These are phyloP conservation scores for Paramecium tetraurelia DNA, from an alignment of 73 alveolate species.

Conservation along the genomic window DNA sequence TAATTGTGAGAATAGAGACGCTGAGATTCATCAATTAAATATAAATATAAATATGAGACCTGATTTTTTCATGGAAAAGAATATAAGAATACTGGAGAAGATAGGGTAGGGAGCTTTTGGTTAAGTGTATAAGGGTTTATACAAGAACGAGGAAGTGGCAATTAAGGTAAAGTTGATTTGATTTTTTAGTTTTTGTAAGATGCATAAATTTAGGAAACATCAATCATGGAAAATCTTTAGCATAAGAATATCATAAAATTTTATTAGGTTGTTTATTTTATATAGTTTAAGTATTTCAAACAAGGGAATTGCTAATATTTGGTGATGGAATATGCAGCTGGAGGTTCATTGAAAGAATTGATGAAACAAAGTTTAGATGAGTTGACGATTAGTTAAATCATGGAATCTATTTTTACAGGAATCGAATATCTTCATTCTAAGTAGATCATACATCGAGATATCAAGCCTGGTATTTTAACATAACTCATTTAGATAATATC, in stretches of 20 bases:
- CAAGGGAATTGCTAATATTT: not conserved
- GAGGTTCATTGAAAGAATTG: not conserved
- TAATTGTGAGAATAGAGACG: not conserved
- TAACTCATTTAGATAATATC: slow-evolving; percentile 45
- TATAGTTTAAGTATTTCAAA: not conserved
- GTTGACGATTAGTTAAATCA: not conserved
- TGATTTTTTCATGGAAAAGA: not conserved
- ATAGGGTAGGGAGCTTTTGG: slow-evolving; percentile 44
- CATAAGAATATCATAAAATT: slow-evolving; percentile 59
- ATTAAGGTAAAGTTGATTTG: not conserved
- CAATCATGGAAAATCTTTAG: slow-evolving; percentile 26
- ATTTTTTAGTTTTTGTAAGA: not conserved
- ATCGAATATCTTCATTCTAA: slow-evolving; percentile 61
- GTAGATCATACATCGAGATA: slow-evolving; percentile 70
- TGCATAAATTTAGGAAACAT: slow-evolving; percentile 23
- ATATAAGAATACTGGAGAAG: not conserved
- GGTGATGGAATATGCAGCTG: slow-evolving; percentile 44
- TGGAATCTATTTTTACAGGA: slow-evolving; percentile 33
- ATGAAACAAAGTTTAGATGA: not conserved
- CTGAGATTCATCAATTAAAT: not conserved
- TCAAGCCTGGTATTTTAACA: slow-evolving; percentile 60
- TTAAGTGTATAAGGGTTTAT: not conserved
- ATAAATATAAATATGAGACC: not conserved
- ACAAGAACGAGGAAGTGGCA: not conserved
- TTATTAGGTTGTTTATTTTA: not conserved